Evolutionary conservation across 176 grass and related monocot species (phyloP), one percentile per base, ranked within the genome.

Genomic region (Triticum timopheevii): DNA sequence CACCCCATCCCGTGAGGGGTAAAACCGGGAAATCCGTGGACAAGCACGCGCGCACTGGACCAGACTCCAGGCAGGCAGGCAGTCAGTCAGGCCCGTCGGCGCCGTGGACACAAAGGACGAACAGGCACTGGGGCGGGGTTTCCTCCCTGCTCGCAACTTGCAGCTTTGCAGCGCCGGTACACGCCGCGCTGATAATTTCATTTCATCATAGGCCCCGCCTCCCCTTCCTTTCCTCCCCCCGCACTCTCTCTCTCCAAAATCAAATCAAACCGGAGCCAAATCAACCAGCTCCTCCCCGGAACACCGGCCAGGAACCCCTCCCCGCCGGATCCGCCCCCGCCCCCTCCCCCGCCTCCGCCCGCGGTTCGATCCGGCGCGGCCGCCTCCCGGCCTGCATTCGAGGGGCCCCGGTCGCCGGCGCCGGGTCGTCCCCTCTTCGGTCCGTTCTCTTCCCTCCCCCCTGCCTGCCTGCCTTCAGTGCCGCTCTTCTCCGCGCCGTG

Each of bases 241-340:
- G 15, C 74, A 27, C 34, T 54, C 22, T 74, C 63, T 34, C 62
- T 33, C 28, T 2, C 42, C n/a, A 49, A 82, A 82, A 82, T 23
- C 50, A 78, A 56, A 77, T 77, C 74, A 77, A 56, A 61, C 16
- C 62, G 39, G 42, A 81, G 13, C 36, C 78, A 45, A 80, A 80
- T 69, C 80, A 34, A 50, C 42, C 42, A 69, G 20, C 12, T 11
- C 50, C 6, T 19, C 31, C 19, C 45, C 27, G 50, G 30, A 33
- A 68, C 28, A 54, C 64, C 80, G 49, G 63, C 42, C 64, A 34
- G 42, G 79, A 52, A 69, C 28, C 27, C 40, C 40, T 50, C 78
- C 62, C 40, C 11, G 1, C 40, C 27, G 25, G 61, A 65, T 45
- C 27, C 27, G 27, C 27, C 27, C 12, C 61, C 78, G 16, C 25